phyloP scores from a whole-genome alignment of 1,284 basidiomycete genomes.

The Irpex lacteus region DNA sequence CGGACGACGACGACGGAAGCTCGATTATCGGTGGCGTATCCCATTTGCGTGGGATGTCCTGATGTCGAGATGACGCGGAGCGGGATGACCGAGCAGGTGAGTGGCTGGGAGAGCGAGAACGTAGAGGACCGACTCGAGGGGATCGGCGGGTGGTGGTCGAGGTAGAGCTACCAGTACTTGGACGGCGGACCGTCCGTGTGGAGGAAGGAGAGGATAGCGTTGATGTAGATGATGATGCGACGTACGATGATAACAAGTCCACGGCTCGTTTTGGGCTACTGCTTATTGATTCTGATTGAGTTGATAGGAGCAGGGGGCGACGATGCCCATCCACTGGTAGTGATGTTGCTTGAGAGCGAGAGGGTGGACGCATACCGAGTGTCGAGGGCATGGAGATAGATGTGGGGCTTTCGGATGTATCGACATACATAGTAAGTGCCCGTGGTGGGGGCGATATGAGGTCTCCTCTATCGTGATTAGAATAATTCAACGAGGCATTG shows the following conservation, averaged over 20 bases:
- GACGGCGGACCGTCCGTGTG: slow-evolving; percentile 10
- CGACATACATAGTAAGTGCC: slow-evolving; percentile 70
- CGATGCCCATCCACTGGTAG: slow-evolving; percentile 20
- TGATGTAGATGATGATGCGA: slow-evolving; percentile 17
- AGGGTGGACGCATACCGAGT: slow-evolving; percentile 55
- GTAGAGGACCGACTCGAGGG: slow-evolving; percentile 7
- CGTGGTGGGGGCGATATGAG: slow-evolving; percentile 67
- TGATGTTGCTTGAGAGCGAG: slow-evolving; percentile 34
- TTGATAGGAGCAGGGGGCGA: slow-evolving; percentile 17
- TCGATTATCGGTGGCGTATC: slow-evolving; percentile 61
- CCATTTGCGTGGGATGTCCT: slow-evolving; percentile 18
- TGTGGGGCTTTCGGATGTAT: slow-evolving; percentile 48
- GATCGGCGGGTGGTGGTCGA: slow-evolving; percentile 7
- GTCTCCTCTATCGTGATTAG: slow-evolving; percentile 46
- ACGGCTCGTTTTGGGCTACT: slow-evolving; percentile 19
- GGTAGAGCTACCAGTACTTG: slow-evolving; percentile 19
- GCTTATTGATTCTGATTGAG: slow-evolving; percentile 6
- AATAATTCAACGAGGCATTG: slow-evolving; percentile 45
- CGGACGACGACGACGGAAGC: slow-evolving; percentile 41
- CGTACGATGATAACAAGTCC: slow-evolving; percentile 28
- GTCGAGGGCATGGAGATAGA: slow-evolving; percentile 65
- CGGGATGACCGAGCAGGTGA: slow-evolving; percentile 22
- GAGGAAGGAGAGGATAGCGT: slow-evolving; percentile 15
- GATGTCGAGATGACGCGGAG: slow-evolving; percentile 19
- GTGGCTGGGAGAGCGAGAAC: slow-evolving; percentile 37